Base-by-base conservation (phyloP, 306 rosid genomes). In the Casuarina glauca region DNA sequence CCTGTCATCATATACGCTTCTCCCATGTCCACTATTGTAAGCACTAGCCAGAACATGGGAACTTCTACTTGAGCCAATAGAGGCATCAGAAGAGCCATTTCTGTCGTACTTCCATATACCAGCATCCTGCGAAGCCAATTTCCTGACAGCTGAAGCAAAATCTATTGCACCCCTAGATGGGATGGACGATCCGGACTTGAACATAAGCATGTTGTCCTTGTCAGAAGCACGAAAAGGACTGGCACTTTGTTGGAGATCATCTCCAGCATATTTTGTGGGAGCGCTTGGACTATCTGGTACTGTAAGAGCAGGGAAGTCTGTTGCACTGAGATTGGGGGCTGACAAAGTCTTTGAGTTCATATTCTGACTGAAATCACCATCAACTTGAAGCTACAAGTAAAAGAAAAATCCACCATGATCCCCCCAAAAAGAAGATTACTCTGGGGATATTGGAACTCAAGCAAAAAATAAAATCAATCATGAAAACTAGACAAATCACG, bases 131-230 rank as follows among this genome's bases (percentile, higher is more conserved):
- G 97, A 85, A 46, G 97, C 93, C 86, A 94, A 84, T 87, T 94
- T 94, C 83, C 93, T 85, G 82, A 92, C 98, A 77, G 98, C 91
- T 76, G 98, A 87, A 83, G 98, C 98, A 76, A 89, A 92, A 80
- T 94, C 98, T 38, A 81, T 54, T 26, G 91, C 85, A 69, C 97
- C 97, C 86, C 97, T 83, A 60, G 93, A 74, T 75, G 96, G 91
- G 79, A 80, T 3, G 73, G 92, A 87, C 35, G 95, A 80, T 80
- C 88, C 81, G n/a, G 97, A 77, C 76, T 90, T 94, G 84, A 92
- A 92, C 85, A 90, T 71, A 53, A 90, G 89, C 88, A 92, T 54
- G 76, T 35, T 80, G 75, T 92, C 97, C 85, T 92, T 94, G 60
- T 88, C 92, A 53, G 93, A 80, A 39, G 91, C 83, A 53, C 82